These are phyloP conservation scores for Biscogniauxia sp. DNA, from an alignment of 2,329 filamentous ascomycete species.

Conservation along the genomic window DNA sequence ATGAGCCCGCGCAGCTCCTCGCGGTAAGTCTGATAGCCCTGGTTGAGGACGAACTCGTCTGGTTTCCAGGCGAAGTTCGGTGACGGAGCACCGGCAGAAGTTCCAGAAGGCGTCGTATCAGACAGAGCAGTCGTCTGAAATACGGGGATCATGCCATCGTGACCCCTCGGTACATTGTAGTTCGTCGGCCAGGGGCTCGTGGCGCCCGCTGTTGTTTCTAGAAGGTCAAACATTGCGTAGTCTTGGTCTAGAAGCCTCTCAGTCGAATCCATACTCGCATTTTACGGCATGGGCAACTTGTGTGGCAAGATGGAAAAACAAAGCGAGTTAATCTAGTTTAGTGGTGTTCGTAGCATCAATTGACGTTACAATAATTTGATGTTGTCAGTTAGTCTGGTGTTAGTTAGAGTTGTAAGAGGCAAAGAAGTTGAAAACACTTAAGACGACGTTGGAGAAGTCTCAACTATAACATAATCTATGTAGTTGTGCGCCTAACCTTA, in stretches of 20 bases:
- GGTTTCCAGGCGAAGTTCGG: conserved; percentile 12
- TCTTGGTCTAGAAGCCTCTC: not conserved
- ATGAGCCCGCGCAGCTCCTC: conserved; percentile 46
- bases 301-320: not conserved
- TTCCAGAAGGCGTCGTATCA: not conserved
- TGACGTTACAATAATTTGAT: not conserved
- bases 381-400: not conserved
- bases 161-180: not conserved
- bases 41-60: conserved; percentile 38
- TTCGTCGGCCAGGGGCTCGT: not conserved
- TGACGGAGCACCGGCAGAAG: conserved; percentile 1
- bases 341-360: not conserved
- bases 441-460: not conserved
- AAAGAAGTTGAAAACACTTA: not conserved
- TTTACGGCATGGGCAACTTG: not conserved
- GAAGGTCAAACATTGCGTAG: not conserved
- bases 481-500: not conserved
- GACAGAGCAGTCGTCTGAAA: not conserved
- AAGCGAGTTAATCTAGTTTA: not conserved
- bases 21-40: conserved; percentile 43
- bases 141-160: not conserved
- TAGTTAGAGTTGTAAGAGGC: not conserved
- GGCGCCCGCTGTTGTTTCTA: not conserved
- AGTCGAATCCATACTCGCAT: not conserved
- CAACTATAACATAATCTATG: no score